Conservation (phyloP, 352 stramenopile genomes). For the Globisporangium heterothallicum region DNA sequence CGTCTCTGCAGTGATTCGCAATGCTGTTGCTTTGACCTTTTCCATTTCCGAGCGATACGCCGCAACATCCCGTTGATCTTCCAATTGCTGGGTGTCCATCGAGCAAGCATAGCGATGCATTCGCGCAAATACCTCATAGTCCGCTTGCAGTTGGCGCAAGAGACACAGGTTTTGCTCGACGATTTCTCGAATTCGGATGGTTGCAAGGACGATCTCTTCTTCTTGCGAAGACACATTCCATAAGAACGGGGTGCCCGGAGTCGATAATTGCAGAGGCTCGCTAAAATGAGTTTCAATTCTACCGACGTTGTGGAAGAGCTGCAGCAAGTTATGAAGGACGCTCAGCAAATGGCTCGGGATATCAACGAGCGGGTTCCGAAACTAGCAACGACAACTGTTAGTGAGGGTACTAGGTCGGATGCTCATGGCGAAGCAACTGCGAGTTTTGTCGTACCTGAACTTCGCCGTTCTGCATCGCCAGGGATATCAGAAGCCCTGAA, state of each 20-base stretch:
- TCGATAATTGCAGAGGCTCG: conserved; percentile 18
- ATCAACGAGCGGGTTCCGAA: conserved; percentile 42
- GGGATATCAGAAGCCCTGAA: conserved; percentile 5
- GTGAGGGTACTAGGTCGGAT: not conserved
- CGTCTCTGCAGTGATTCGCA: conserved; percentile 13
- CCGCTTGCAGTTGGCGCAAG: conserved; percentile 28
- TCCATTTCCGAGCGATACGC: conserved; percentile 19
- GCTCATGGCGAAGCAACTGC: not conserved
- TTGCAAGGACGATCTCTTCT: conserved; percentile 45
- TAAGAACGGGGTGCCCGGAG: conserved; percentile 32
- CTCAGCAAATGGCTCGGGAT: conserved; percentile 54
- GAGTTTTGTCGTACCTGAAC: conserved; percentile 1
- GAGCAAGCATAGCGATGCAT: conserved; percentile 31
- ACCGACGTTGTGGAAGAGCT: conserved; percentile 59
- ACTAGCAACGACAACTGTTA: conserved; percentile 19
- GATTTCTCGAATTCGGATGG: conserved; percentile 55
- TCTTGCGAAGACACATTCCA: conserved; percentile 69
- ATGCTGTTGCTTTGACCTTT: conserved; percentile 12
- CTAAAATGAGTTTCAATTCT: conserved; percentile 68
- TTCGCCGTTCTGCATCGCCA: conserved; percentile 11
- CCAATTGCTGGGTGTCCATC: conserved; percentile 9
- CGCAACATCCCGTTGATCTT: conserved; percentile 12
- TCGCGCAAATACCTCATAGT: conserved; percentile 33
- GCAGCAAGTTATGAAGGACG: conserved; percentile 61
- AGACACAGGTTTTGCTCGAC: conserved; percentile 47